phyloP scores from a whole-genome alignment of 2,329 filamentous ascomycete genomes.

The Talaromyces sp. region DNA sequence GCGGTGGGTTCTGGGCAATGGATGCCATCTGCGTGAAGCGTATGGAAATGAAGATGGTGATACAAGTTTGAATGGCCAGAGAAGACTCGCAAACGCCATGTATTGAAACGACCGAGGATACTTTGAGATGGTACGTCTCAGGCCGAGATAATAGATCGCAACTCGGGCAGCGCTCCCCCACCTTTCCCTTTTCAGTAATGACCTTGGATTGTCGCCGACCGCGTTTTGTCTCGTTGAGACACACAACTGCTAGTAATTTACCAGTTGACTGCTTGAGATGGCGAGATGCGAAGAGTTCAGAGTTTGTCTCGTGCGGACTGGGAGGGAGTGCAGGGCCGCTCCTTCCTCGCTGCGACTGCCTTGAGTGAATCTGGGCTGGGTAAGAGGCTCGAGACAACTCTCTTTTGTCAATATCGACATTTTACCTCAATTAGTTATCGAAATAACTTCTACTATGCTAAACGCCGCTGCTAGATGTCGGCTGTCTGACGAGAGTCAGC shows the following conservation, averaged over 20 bases:
- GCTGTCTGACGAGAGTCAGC: slow-evolving; percentile 1
- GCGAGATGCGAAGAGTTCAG: neutral
- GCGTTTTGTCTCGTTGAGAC: neutral
- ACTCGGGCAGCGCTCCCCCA: neutral
- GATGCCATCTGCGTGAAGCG: slow-evolving; percentile 19
- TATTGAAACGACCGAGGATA: neutral
- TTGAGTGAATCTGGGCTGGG: neutral
- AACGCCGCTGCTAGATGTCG: neutral
- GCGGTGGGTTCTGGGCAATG: slow-evolving; percentile 13
- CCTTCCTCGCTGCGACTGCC: neutral
- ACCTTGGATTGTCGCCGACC: neutral
- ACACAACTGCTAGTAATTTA: neutral
- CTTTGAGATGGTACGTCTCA: neutral
- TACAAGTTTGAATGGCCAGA: neutral
- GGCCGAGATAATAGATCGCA: neutral
- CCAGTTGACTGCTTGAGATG: neutral
- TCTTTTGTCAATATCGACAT: neutral
- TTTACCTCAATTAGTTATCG: neutral
- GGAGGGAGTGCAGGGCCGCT: neutral
- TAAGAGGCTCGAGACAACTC: neutral
- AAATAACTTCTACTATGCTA: neutral
- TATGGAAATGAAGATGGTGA: neutral
- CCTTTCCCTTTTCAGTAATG: slow-evolving; percentile 3
- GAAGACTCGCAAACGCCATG: neutral
- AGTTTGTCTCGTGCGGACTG: neutral